Conservation (phyloP, 2,329 filamentous ascomycete genomes). For the Nothopassalora personata region DNA sequence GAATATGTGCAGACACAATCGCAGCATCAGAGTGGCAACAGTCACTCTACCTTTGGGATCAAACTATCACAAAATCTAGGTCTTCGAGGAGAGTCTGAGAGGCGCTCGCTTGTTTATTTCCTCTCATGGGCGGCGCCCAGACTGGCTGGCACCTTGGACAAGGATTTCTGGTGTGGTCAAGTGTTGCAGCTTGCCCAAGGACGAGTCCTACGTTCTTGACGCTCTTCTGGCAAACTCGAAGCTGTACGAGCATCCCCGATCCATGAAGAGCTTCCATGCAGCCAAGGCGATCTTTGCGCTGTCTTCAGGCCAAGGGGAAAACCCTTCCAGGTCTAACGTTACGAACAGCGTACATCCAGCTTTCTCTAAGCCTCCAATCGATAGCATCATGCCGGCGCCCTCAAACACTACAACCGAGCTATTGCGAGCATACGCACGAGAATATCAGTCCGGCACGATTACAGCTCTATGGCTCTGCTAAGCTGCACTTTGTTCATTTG, state of each 20-base stretch:
- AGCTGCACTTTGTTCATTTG: conserved; percentile 28
- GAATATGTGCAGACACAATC: no score
- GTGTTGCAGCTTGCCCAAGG: conserved; percentile 24
- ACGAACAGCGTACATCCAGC: conserved; percentile 2
- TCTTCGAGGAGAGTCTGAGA: no score
- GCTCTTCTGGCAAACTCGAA: conserved; percentile 21
- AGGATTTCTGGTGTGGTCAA: conserved; percentile 25
- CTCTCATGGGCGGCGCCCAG: conserved; percentile 18
- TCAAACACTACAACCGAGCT: conserved; percentile 25
- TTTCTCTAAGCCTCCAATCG: conserved; percentile 2
- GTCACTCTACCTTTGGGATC: no score
- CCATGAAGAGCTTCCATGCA: conserved; percentile 11
- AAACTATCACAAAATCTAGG: no score
- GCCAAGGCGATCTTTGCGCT: neutral
- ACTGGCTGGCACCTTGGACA: conserved; percentile 20
- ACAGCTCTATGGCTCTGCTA: conserved; percentile 20
- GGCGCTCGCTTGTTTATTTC: neutral
- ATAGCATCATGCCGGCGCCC: conserved; percentile 14
- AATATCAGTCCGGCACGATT: conserved; percentile 9
- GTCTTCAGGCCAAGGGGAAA: neutral
- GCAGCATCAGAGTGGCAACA: no score
- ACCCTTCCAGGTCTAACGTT: neutral
- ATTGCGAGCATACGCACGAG: conserved; percentile 15
- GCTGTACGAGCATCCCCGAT: conserved; percentile 22
- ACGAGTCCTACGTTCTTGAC: conserved; percentile 21